Conservation (phyloP, 2,329 filamentous ascomycete species). For the Chrysosporium queenslandicum region DNA sequence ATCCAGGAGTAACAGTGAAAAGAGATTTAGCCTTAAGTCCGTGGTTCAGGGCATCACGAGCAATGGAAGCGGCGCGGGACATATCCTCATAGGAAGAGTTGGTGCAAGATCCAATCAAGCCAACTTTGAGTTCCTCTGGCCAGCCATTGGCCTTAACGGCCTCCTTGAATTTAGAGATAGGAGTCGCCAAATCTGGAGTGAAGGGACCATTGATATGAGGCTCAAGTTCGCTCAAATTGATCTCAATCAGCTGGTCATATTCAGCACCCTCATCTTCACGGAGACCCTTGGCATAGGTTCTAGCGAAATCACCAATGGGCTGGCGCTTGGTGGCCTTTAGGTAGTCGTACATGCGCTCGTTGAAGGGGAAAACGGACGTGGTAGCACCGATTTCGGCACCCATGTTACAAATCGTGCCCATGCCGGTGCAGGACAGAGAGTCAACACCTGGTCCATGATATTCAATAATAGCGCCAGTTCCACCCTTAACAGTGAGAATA, state of each 20-base stretch:
- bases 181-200: slow-evolving; percentile 94
- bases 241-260: slow-evolving; percentile 92
- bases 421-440: slow-evolving; percentile 68
- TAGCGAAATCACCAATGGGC: slow-evolving; percentile 82
- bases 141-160: slow-evolving; percentile 90
- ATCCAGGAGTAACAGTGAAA: slow-evolving; percentile 93
- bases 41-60: slow-evolving; percentile 78
- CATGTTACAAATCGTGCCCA: slow-evolving; percentile 71
- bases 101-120: slow-evolving; percentile 95
- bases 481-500: slow-evolving; percentile 94
- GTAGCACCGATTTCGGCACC: slow-evolving; percentile 60
- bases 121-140: slow-evolving; percentile 94
- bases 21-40: slow-evolving; percentile 87
- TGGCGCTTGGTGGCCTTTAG: slow-evolving; percentile 80
- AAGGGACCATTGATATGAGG: slow-evolving; percentile 98
- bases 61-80: slow-evolving; percentile 85
- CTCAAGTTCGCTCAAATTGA: slow-evolving; percentile 90
- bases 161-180: slow-evolving; percentile 94
- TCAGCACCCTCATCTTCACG: slow-evolving; percentile 79
- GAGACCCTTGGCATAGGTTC: slow-evolving; percentile 74
- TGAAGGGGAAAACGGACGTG: slow-evolving; percentile 94
- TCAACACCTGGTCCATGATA: slow-evolving; percentile 59
- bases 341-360: slow-evolving; percentile 96
- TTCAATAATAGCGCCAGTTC: slow-evolving; percentile 69
- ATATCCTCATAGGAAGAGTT: slow-evolving; percentile 87